phyloP scores from a whole-genome alignment of 2,329 filamentous ascomycete genomes.

The Mollisia scopiformis region DNA sequence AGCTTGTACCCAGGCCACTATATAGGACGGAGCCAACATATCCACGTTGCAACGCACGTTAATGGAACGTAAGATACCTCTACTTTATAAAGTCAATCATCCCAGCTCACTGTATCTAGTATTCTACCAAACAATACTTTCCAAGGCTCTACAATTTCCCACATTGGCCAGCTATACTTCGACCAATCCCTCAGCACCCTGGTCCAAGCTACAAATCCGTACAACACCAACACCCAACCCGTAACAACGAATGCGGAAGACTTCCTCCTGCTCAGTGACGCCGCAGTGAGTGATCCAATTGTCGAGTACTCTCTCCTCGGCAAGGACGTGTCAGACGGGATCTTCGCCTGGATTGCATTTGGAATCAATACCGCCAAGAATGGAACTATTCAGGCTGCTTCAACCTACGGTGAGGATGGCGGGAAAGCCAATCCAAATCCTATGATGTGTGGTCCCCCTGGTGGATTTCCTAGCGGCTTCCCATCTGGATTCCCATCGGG shows the following conservation, averaged over 20 bases:
- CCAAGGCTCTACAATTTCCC: slow-evolving; percentile 51
- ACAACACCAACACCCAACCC: slow-evolving; percentile 48
- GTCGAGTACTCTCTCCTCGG: slow-evolving; percentile 62
- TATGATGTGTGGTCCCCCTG: background rate
- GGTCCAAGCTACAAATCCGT: slow-evolving; percentile 52
- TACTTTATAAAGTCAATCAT: background rate
- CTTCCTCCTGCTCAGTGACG: slow-evolving; percentile 47
- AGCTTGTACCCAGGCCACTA: slow-evolving; percentile 51
- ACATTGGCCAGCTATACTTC: slow-evolving; percentile 68
- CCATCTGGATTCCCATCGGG: background rate
- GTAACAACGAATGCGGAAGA: slow-evolving; percentile 54
- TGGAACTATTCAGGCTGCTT: slow-evolving; percentile 5
- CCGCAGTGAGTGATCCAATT: slow-evolving; percentile 52
- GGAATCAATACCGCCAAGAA: slow-evolving; percentile 46
- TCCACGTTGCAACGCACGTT: slow-evolving; percentile 51
- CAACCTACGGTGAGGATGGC: slow-evolving; percentile 3
- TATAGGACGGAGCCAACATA: slow-evolving; percentile 48
- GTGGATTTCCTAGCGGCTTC: background rate
- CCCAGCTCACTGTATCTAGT: slow-evolving; percentile 34
- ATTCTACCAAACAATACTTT: slow-evolving; percentile 49
- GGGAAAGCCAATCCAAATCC: slow-evolving; percentile 2
- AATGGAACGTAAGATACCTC: slow-evolving; percentile 35
- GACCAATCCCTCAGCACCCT: slow-evolving; percentile 58
- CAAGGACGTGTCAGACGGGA: slow-evolving; percentile 50
- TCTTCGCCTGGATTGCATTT: slow-evolving; percentile 58